Percentiles rank a stretch among this genome's conserved stretches.
These are phyloP conservation scores for Hymenoscyphus fructigenus DNA, from an alignment of 2,329 filamentous ascomycete species.

Conservation along the genomic window DNA sequence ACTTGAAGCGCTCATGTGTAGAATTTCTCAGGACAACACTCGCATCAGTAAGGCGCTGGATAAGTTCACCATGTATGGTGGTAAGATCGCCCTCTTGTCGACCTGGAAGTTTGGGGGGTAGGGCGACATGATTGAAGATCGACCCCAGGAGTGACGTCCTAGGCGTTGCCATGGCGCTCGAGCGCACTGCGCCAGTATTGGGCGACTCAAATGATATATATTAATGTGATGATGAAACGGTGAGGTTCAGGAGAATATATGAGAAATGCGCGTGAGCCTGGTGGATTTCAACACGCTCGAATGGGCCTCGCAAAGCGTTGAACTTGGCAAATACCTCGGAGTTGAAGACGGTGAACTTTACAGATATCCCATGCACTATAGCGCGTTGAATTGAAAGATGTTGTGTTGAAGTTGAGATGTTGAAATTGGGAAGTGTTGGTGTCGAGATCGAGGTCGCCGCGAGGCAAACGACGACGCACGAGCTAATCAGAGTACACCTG, in stretches of 20 bases:
- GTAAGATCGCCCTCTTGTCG: constrained; percentile 20
- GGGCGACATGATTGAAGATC: constrained; percentile 26
- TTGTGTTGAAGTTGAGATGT: background rate
- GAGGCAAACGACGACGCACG: background rate
- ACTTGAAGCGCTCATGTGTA: background rate
- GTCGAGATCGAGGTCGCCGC: background rate
- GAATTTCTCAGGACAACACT: background rate
- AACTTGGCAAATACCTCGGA: background rate
- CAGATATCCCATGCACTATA: background rate
- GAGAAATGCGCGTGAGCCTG: background rate
- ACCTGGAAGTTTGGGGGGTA: constrained; percentile 25
- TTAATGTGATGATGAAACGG: background rate
- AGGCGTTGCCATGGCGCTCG: background rate
- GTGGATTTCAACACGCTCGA: background rate
- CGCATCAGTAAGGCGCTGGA: too few species aligned
- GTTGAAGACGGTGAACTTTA: background rate
- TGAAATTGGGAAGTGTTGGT: background rate
- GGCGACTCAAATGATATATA: background rate
- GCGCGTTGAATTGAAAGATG: background rate
- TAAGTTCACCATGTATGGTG: too few species aligned
- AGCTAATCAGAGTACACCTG: background rate
- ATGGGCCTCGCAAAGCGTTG: background rate
- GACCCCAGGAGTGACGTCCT: constrained; percentile 10
- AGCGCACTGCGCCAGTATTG: background rate
- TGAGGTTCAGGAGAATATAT: background rate